A percentile compares a stretch with the other conserved stretches of the same genome.
Conservation (phyloP, 2,329 filamentous ascomycete genomes). For the Sarocladiaceae sp. region DNA sequence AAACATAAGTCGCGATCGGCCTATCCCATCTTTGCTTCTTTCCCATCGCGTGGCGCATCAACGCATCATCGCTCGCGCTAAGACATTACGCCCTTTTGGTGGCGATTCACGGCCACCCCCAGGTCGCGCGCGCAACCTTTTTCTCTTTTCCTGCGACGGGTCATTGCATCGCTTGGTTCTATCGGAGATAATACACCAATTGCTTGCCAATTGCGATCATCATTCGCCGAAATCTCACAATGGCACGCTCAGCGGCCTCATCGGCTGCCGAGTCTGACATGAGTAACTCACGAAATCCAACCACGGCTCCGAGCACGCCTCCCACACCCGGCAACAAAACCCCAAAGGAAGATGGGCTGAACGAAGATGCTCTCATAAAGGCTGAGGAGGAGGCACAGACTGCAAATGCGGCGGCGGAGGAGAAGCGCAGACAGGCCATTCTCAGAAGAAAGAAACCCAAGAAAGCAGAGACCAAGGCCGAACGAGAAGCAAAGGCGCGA, state of each 20-base stretch:
- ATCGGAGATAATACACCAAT: too few relatives aligned
- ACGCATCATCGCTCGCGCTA: conserved; percentile 7
- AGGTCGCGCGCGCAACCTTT: neutral
- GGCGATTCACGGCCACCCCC: conserved; percentile 1
- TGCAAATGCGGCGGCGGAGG: conserved; percentile 42
- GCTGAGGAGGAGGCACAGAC: conserved; percentile 29
- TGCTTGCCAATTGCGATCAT: neutral
- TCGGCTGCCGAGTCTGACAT: conserved; percentile 7
- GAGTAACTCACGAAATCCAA: conserved; percentile 2
- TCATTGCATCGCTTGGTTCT: too few relatives aligned
- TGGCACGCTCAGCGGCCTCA: conserved; percentile 4
- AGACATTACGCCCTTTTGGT: conserved; percentile 6
- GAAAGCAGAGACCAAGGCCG: conserved; percentile 44
- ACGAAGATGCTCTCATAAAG: conserved; percentile 21
- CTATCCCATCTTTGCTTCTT: conserved; percentile 5
- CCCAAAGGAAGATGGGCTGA: conserved; percentile 8
- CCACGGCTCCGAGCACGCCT: conserved; percentile 8
- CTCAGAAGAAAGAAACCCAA: conserved; percentile 35
- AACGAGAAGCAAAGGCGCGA: conserved; percentile 51
- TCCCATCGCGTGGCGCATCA: conserved; percentile 6
- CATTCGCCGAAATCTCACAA: neutral
- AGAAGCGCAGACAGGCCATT: conserved; percentile 37
- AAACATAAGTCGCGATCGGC: too few relatives aligned
- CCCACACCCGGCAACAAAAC: conserved; percentile 2
- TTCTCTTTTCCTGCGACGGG: neutral